Evolutionary conservation across 2,329 filamentous ascomycete genomes (phyloP), one percentile per base, ranked within the genome.

Genomic region (Botryosphaeria agaves): DNA sequence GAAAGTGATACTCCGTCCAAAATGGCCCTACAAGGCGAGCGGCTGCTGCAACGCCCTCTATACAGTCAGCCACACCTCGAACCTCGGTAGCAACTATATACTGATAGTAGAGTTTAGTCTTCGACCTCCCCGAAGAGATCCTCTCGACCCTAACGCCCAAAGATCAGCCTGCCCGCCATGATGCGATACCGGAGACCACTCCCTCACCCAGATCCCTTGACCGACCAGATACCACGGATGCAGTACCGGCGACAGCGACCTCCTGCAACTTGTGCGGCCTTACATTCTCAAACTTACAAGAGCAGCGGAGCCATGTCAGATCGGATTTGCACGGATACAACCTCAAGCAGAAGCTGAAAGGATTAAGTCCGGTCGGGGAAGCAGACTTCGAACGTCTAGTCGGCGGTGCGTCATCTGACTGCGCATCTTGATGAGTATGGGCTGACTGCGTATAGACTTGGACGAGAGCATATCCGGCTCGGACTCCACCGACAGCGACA

Each of bases 271-370:
- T 95, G 4, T 98, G 89, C 55, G 62, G 66, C 23, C 64, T 84
- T 21, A 61, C 66, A 4, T 93, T 91, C 44, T 47, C 64, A 18
- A 76, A 66, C 7, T 65, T 92, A 5, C 64, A 73, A 36, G 87
- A 95, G 37, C 87, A 95, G 49, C 71, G 82, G 36, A 68, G 72
- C 35, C 89, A 98, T 54, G 73, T 82, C 34, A 79, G 81, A 44
- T 93, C 87, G 7, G 89, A 98, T 46, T 64, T 91, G 29, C 89
- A 98, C 52, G 70, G 77, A 39, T 98, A 94, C 57, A 98, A 98
- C 49, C 57, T 95, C 36, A 95, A 93, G 55, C 80, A 87, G 49
- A 92, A 82, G 59, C 59, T 93, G 33, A 73, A 82, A 28, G 81
- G 81, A 0, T 64, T 66, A 34, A 66, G 65, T 7, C 56, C 80